Conservation (phyloP, 2,329 filamentous ascomycete species). For the Xylariaceae sp. region DNA sequence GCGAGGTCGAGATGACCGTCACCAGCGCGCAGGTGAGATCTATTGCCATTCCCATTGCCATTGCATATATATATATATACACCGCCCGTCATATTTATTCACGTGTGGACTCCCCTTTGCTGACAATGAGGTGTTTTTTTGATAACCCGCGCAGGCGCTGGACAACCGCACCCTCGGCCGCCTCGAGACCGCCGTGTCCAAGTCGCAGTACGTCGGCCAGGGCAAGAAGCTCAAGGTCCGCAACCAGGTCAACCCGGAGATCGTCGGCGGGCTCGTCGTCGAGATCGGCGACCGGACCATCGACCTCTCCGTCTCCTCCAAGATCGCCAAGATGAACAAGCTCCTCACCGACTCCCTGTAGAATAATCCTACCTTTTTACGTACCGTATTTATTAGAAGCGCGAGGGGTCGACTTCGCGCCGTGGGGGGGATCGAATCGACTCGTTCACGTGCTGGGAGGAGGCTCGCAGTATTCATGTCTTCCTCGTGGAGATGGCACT, state of each 20-base stretch:
- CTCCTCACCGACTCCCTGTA: constrained; percentile 94
- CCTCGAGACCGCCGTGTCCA: constrained; percentile 79
- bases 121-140: too few species aligned
- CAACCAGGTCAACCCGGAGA: constrained; percentile 90
- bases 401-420: constrained; percentile 4
- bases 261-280: constrained; percentile 87
- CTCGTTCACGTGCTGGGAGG: too few species aligned
- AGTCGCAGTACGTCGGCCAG: constrained; percentile 79
- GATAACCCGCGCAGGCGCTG: too few species aligned
- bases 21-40: constrained; percentile 89
- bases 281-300: constrained; percentile 98
- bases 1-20: constrained; percentile 89
- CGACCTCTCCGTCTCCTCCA: constrained; percentile 89
- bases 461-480: constrained; percentile 4
- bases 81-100: too few species aligned
- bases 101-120: too few species aligned
- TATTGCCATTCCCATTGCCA: too few species aligned
- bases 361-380: too few species aligned
- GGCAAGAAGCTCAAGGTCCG: constrained; percentile 98
- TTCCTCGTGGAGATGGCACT: constrained; percentile 15
- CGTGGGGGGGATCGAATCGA: too few species aligned
- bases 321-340: constrained; percentile 99
- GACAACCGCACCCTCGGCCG: constrained; percentile 80
- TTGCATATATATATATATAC: too few species aligned
- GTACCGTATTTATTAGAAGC: too few species aligned